Evolutionary conservation across 164 flowering plant genomes (phyloP).

Genomic region (Platanus orientalis): DNA sequence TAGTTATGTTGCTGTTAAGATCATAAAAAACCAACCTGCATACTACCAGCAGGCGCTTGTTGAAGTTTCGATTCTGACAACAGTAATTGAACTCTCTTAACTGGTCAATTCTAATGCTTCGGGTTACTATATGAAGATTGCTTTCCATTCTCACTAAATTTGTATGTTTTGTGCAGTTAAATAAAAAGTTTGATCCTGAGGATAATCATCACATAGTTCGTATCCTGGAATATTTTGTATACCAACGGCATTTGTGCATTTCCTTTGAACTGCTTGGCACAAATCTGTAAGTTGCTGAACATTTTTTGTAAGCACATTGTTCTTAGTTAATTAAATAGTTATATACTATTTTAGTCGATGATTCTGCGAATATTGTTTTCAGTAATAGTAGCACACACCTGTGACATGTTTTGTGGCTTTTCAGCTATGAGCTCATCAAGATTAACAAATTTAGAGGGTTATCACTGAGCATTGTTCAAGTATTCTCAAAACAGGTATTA

Average conservation of each 20-base stretch:
- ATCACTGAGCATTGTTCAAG: constrained; percentile 77
- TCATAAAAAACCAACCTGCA: constrained; percentile 94
- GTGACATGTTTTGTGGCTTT: constrained; percentile 12
- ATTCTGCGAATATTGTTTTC: background rate
- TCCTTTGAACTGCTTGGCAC: constrained; percentile 90
- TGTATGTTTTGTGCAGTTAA: constrained; percentile 71
- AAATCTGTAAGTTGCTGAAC: constrained; percentile 68
- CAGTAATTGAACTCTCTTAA: constrained; percentile 35
- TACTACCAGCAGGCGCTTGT: constrained; percentile 97
- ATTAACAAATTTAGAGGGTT: constrained; percentile 81
- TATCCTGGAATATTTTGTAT: constrained; percentile 80
- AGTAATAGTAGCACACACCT: background rate
- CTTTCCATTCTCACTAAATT: background rate
- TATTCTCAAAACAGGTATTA: constrained; percentile 91
- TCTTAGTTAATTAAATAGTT: background rate
- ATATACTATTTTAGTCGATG: background rate
- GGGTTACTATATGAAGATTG: background rate
- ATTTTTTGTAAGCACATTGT: background rate
- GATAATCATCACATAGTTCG: constrained; percentile 98
- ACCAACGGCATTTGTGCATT: constrained; percentile 88
- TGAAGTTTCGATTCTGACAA: constrained; percentile 84
- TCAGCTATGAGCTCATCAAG: constrained; percentile 92
- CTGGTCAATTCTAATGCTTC: constrained; percentile 1
- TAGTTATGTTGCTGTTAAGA: constrained; percentile 86
- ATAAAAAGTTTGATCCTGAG: constrained; percentile 88